Evolutionary conservation across 768 basidiomycete genomes (phyloP).

Genomic region (Pleurotus djamor): DNA sequence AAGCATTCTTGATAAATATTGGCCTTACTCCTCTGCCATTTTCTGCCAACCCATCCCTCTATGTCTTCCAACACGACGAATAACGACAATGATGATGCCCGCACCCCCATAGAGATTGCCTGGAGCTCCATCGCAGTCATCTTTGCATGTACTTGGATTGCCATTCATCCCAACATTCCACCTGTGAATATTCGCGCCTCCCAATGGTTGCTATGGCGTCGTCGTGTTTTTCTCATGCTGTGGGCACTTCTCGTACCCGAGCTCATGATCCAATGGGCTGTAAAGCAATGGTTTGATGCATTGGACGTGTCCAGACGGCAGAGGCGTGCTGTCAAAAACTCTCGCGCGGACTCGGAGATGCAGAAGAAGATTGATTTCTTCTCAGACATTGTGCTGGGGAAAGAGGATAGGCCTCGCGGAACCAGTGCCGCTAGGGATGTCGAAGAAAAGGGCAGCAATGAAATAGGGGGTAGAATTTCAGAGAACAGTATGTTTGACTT

Average conservation of each 20-base stretch:
- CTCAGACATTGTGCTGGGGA: not conserved
- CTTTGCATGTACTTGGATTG: conserved; percentile 16
- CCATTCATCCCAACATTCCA: conserved; percentile 18
- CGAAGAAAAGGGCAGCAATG: not conserved
- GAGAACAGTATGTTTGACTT: too few species aligned
- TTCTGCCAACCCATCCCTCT: too few species aligned
- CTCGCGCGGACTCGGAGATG: not conserved
- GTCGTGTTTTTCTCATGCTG: conserved; percentile 9
- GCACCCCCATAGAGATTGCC: conserved; percentile 9
- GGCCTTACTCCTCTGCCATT: too few species aligned
- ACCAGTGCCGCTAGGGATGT: too few species aligned
- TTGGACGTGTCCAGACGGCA: not conserved
- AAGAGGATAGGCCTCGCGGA: not conserved
- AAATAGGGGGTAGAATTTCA: not conserved
- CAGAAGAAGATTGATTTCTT: not conserved
- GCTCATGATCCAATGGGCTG: conserved; percentile 12
- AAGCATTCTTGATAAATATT: too few species aligned
- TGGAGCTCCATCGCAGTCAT: conserved; percentile 16
- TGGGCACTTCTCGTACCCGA: conserved; percentile 15
- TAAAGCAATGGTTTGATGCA: conserved; percentile 13
- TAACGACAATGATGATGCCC: not conserved
- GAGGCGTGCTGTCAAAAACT: not conserved
- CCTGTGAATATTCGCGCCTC: conserved; percentile 1
- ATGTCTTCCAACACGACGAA: not conserved
- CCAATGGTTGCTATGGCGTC: not conserved